phyloP scores from a whole-genome alignment of 2,329 filamentous ascomycete genomes.

The Elsinoe australis region DNA sequence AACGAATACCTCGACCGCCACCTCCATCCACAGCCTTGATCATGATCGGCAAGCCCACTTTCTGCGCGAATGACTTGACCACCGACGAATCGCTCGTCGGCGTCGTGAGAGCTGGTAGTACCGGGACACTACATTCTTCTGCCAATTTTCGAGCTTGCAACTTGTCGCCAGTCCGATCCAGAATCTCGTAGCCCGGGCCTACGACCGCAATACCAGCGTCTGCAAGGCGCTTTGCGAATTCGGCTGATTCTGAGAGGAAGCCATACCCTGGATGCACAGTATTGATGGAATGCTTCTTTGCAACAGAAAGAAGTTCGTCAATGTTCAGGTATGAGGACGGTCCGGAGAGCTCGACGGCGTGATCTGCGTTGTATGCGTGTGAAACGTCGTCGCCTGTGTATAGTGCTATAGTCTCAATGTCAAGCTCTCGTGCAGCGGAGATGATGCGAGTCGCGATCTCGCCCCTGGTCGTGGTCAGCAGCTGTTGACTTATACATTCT shows the following conservation, averaged over 20 bases:
- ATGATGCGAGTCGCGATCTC: constrained; percentile 58
- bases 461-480: constrained; percentile 38
- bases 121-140: constrained; percentile 44
- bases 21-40: constrained; percentile 59
- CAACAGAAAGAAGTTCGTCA: constrained; percentile 40
- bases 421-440: constrained; percentile 51
- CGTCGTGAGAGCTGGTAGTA: constrained; percentile 41
- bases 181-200: constrained; percentile 51
- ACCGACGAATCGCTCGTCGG: constrained; percentile 39
- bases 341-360: constrained; percentile 45
- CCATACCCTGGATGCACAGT: constrained; percentile 54
- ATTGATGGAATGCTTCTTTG: constrained; percentile 45
- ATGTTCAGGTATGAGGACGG: constrained; percentile 49
- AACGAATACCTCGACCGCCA: constrained; percentile 53
- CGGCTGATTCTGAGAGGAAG: constrained; percentile 52
- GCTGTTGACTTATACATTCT: background rate
- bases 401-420: constrained; percentile 48
- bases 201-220: constrained; percentile 43
- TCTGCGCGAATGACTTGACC: constrained; percentile 51
- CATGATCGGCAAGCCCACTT: constrained; percentile 50
- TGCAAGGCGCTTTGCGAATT: constrained; percentile 42
- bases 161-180: constrained; percentile 51
- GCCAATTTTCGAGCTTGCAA: constrained; percentile 47
- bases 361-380: constrained; percentile 46
- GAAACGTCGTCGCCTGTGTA: constrained; percentile 50